These are phyloP conservation scores for Craspedostauros australis DNA, from an alignment of 108 stramenopile species.

Conservation along the genomic window DNA sequence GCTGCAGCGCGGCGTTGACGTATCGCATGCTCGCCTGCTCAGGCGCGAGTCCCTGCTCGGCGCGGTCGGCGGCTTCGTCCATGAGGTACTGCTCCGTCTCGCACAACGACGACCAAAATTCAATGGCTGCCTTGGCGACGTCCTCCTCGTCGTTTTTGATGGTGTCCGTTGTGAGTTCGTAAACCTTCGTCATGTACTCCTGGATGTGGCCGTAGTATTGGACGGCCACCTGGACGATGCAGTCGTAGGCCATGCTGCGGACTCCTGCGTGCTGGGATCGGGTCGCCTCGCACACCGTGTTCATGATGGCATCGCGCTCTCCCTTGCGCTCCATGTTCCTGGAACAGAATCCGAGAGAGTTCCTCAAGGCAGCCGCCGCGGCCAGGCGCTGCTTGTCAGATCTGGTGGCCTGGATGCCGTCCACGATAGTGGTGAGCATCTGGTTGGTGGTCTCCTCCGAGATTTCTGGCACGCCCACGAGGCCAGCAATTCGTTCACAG, in stretches of 20 bases:
- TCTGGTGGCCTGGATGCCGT: slow-evolving; percentile 83
- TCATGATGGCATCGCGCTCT: slow-evolving; percentile 94
- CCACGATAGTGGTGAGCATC: slow-evolving; percentile 95
- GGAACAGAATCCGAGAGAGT: slow-evolving; percentile 85
- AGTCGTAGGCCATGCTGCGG: slow-evolving; percentile 84
- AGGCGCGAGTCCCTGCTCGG: slow-evolving; percentile 33
- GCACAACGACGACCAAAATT: slow-evolving; percentile 92
- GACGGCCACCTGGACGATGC: slow-evolving; percentile 80
- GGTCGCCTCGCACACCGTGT: slow-evolving; percentile 90
- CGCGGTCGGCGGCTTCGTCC: slow-evolving; percentile 53
- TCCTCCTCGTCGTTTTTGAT: slow-evolving; percentile 78
- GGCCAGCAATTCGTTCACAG: slow-evolving; percentile 70
- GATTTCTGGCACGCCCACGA: slow-evolving; percentile 65
- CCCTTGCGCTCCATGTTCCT: slow-evolving; percentile 87
- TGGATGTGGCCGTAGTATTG: slow-evolving; percentile 90
- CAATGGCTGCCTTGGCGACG: slow-evolving; percentile 87
- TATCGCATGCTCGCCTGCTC: slow-evolving; percentile 63
- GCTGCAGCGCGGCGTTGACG: slow-evolving; percentile 64
- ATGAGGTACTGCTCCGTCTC: slow-evolving; percentile 86
- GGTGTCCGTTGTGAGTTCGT: slow-evolving; percentile 81
- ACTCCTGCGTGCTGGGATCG: slow-evolving; percentile 62
- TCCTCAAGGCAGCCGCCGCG: slow-evolving; percentile 82
- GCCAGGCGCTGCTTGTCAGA: slow-evolving; percentile 79
- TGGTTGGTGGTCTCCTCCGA: slow-evolving; percentile 70
- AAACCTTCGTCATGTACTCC: slow-evolving; percentile 89